Evolutionary conservation across 805 yeast species (phyloP), one percentile per base, ranked within the genome.

Genomic region (Ogataea trehalophila): DNA sequence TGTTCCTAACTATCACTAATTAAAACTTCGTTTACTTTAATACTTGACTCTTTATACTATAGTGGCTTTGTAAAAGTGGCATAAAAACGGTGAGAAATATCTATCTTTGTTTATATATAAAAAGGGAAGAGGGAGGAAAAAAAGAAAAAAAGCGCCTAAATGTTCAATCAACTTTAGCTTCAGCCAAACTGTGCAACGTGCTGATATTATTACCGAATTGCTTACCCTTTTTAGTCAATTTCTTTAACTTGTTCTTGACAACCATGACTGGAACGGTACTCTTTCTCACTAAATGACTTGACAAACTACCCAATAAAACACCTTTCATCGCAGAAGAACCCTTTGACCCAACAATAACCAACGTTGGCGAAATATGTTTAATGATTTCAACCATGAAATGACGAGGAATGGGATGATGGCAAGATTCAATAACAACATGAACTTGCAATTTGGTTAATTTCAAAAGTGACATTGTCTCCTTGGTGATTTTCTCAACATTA

Each of bases 251-350:
- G 55, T 79, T 78, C 50, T 87, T 73, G 18, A 85, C 92, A 42
- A 85, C 91, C 92, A 85, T 85, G 20, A 85, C 91, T 0, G 92
- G 91, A 2, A 82, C 87, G 16, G 82, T 69, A 56, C 83, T 77
- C 62, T 82, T 80, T 16, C 87, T 80, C 16, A 85, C 88, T 52
- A 85, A 67, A 61, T 85, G 84, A 56, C 85, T 85, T 3, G 88
- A 81, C 48, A 85, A 72, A 2, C 87, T 80, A 3, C 92, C 92
- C 51, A 84, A 72, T 45, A 85, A 72, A 8, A 85, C 88, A 6
- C 92, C 91, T 61, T 81, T 81, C 34, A 85, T 67, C 3, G 89
- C 87, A 46, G 80, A 72, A 51, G 80, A 80, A 31, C 92, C 92
- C 55, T 84, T 79, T 4, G 89, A 83, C 0, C 92, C 92, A 11